Percentiles rank a stretch among this genome's conserved stretches.
Evolutionary conservation across 306 rosid genomes (phyloP).

Genomic region (Styphnolobium japonicum): DNA sequence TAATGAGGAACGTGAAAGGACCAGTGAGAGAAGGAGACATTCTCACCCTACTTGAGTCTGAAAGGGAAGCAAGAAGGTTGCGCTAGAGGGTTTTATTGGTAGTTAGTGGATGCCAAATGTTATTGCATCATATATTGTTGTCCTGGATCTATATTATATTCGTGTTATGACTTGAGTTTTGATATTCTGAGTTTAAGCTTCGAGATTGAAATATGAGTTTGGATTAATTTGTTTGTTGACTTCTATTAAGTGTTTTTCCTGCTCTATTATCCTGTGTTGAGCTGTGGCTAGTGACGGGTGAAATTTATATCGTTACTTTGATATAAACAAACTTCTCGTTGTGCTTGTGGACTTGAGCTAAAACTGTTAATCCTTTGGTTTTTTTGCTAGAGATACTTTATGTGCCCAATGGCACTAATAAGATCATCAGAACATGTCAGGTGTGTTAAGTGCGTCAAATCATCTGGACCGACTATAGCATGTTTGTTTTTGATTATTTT

Average conservation of each 20-base stretch:
- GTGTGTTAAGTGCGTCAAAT: no score
- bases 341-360: neutral
- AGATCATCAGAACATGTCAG: no score
- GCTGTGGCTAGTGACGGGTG: no score
- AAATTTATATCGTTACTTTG: neutral
- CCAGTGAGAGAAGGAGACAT: slow-evolving; percentile 46
- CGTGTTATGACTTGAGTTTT: slow-evolving; percentile 5
- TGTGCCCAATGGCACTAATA: no score
- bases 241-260: neutral
- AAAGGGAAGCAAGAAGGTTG: slow-evolving; percentile 46
- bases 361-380: no score
- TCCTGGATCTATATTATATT: neutral
- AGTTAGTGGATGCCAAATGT: neutral
- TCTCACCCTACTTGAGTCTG: slow-evolving; percentile 48
- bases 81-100: slow-evolving; percentile 14
- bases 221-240: neutral
- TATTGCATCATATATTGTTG: neutral
- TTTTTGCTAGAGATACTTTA: no score
- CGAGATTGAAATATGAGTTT: neutral
- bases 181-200: neutral
- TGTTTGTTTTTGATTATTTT: no score
- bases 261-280: neutral
- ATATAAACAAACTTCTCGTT: neutral
- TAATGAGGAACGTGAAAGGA: slow-evolving; percentile 54
- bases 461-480: no score